phyloP scores from a whole-genome alignment of 2,329 filamentous ascomycete species.

The Coniochaeta pulveracea region DNA sequence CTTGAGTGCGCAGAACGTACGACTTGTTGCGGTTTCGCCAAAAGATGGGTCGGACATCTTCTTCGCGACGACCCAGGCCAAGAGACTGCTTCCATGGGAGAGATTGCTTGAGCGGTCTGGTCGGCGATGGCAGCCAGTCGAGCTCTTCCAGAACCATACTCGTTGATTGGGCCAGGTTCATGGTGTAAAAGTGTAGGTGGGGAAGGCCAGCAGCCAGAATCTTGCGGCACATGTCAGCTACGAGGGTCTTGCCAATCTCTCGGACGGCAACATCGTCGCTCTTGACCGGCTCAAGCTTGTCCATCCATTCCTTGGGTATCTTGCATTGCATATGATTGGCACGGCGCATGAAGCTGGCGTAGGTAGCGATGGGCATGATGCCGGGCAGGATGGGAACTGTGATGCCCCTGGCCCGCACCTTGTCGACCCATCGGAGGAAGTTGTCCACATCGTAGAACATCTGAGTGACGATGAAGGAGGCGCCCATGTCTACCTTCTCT shows the following conservation, averaged over 20 bases:
- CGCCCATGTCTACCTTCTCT: conserved; percentile 92
- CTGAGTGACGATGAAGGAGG: conserved; percentile 90
- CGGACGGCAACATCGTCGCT: conserved; percentile 91
- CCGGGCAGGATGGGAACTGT: conserved; percentile 60
- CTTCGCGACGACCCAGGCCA: conserved; percentile 73
- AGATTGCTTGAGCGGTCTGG: conserved; percentile 74
- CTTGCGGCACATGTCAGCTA: conserved; percentile 82
- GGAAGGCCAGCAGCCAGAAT: conserved; percentile 72
- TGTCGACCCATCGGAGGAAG: conserved; percentile 82
- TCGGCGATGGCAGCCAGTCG: conserved; percentile 64
- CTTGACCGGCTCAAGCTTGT: conserved; percentile 81
- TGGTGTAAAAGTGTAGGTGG: conserved; percentile 97
- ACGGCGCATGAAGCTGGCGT: conserved; percentile 81
- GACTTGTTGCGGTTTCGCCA: conserved; percentile 97
- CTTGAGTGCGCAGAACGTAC: conserved; percentile 88
- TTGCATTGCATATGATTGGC: conserved; percentile 85
- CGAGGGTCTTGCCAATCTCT: conserved; percentile 75
- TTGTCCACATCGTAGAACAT: conserved; percentile 99
- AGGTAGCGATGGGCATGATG: conserved; percentile 93
- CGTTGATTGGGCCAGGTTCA: conserved; percentile 94
- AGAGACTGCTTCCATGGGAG: conserved; percentile 95
- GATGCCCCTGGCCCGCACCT: conserved; percentile 77
- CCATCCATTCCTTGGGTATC: conserved; percentile 71
- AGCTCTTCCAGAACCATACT: conserved; percentile 90
- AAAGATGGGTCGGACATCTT: conserved; percentile 96